Conservation (phyloP, 441 rosid genomes). For the Manihot esculenta region DNA sequence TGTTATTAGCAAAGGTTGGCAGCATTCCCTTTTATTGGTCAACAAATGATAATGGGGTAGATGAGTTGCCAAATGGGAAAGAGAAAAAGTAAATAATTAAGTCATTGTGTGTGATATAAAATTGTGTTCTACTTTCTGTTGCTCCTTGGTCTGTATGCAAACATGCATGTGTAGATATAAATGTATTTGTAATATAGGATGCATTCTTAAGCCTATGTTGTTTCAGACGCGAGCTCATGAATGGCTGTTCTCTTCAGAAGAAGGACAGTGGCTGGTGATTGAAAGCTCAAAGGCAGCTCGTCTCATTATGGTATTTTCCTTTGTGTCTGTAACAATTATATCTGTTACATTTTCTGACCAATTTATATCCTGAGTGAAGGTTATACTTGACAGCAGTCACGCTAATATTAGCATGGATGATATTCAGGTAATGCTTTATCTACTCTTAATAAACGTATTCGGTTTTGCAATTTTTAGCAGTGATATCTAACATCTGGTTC, state of each 20-base stretch:
- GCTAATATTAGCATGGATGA: slow-evolving; percentile 62
- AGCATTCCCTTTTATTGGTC: too few species aligned
- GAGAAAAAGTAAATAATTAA: too few species aligned
- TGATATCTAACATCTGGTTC: slow-evolving; percentile 8
- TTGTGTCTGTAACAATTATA: not conserved
- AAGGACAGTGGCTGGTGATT: slow-evolving; percentile 90
- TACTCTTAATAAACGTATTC: slow-evolving; percentile 1
- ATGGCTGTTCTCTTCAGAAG: slow-evolving; percentile 95
- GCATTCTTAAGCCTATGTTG: slow-evolving; percentile 8
- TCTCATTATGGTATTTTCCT: slow-evolving; percentile 67
- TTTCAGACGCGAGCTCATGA: slow-evolving; percentile 80
- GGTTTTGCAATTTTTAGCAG: slow-evolving; percentile 5
- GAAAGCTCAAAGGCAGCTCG: slow-evolving; percentile 89
- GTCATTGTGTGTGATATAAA: not conserved
- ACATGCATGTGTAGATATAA: not conserved
- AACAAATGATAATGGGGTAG: too few species aligned
- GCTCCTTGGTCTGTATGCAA: not conserved
- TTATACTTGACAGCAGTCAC: slow-evolving; percentile 63
- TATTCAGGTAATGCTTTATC: slow-evolving; percentile 55
- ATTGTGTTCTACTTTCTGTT: not conserved
- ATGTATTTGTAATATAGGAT: not conserved
- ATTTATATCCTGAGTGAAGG: slow-evolving; percentile 44
- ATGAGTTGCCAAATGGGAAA: too few species aligned
- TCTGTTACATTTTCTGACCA: slow-evolving; percentile 20
- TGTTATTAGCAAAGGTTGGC: too few species aligned